Evolutionary conservation across 1,284 basidiomycete genomes (phyloP), one percentile per base, ranked within the genome.

Genomic region (Ceratobasidium sp.): DNA sequence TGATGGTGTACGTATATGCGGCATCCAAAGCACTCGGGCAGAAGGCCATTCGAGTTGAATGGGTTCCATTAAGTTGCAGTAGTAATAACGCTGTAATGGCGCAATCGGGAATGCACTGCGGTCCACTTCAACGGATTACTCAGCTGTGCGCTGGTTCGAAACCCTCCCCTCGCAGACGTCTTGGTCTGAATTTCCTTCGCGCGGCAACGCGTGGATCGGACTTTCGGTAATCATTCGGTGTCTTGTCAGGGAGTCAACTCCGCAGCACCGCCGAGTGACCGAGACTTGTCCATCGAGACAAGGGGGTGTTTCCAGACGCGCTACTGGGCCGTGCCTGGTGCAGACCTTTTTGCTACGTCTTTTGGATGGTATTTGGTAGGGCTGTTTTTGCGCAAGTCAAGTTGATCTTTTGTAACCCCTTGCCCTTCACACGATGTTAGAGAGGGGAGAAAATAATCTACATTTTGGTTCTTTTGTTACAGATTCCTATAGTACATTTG

Each of bases 121-220:
- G 69, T 72, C 45, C 47, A 41, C 31, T 72, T 72, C 57, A 72
- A 53, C 69, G 69, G 69, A 72, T 72, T 62, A 72, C 56, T 72
- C 69, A 72, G 69, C 56, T 72, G 69, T 72, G 69, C 69, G 69
- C 69, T 72, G 69, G 69, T 72, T 72, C 69, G 69, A 72, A 72
- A 72, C 69, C 69, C 69, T 72, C 69, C 69, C 69, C 69, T 72
- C 69, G 69, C 69, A 72, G 69, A 72, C 69, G 69, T 72, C 69
- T 72, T 72, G 69, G 69, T 72, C 56, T 72, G 69, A 72, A 72
- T 62, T 48, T 72, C 69, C 69, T 60, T 57, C 69, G 69, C 69
- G 57, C 48, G 69, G 69, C 69, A 72, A 48, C 69, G 48, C 56
- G 69, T 72, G 69, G 69, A 44, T 57, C 22, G 57, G 69, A 72